Percentiles rank a stretch among this genome's conserved stretches.
Conservation (phyloP, 129 eudicot species). For the Pseudognaphalium luteoalbum region DNA sequence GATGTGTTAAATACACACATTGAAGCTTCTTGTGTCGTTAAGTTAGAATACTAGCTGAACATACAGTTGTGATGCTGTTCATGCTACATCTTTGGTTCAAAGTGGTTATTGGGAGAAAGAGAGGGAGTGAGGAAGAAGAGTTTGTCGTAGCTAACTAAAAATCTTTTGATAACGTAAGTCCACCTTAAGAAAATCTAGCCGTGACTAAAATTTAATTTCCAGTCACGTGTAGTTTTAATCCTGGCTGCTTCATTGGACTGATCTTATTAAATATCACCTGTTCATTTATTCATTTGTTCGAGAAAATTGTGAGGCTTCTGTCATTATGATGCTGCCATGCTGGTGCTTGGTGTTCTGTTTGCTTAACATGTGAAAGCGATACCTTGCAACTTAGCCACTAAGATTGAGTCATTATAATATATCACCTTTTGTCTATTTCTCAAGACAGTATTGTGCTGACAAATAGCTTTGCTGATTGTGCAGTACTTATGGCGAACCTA, state of each 20-base stretch:
- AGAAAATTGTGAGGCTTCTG: constrained; percentile 2
- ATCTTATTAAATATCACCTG: background rate
- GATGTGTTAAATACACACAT: background rate
- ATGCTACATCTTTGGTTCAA: background rate
- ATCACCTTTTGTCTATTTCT: background rate
- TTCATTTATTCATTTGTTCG: constrained; percentile 6
- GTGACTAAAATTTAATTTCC: background rate
- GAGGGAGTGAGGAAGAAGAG: background rate
- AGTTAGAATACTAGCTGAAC: background rate
- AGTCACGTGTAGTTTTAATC: background rate
- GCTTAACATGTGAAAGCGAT: background rate
- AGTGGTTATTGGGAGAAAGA: background rate
- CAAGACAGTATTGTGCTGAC: constrained; percentile 15
- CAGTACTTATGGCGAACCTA: constrained; percentile 88
- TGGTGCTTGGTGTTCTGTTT: constrained; percentile 4
- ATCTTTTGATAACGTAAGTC: background rate
- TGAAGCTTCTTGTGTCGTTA: background rate
- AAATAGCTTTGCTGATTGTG: constrained; percentile 26
- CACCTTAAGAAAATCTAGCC: background rate
- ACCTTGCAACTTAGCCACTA: constrained; percentile 4
- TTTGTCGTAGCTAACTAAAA: background rate
- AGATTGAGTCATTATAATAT: background rate
- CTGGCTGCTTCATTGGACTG: background rate
- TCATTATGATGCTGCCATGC: constrained; percentile 2
- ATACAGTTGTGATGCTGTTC: background rate